Evolutionary conservation across 768 basidiomycete species (phyloP).

Genomic region (Kwoniella botswanensis): DNA sequence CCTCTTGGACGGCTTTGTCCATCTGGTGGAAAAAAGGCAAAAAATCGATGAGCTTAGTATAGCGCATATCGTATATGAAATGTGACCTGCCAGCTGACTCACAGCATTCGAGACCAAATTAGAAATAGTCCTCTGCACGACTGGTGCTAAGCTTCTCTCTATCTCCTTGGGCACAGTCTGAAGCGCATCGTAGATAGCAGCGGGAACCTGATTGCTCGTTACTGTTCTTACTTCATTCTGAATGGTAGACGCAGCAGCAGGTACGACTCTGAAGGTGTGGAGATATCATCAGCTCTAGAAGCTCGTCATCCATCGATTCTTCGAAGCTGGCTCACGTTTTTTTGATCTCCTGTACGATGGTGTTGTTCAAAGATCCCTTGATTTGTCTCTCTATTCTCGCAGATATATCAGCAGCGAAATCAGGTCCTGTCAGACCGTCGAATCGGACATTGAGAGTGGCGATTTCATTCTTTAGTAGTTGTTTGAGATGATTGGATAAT

Average conservation of each 20-base stretch:
- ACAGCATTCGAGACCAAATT: constrained; percentile 29
- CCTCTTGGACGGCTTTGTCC: constrained; percentile 37
- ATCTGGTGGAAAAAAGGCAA: constrained; percentile 13
- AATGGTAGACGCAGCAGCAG: constrained; percentile 27
- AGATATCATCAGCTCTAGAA: not conserved
- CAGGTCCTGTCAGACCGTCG: constrained; percentile 29
- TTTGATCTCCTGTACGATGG: constrained; percentile 35
- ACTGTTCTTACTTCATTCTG: constrained; percentile 34
- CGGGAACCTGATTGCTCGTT: constrained; percentile 26
- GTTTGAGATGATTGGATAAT: constrained; percentile 36
- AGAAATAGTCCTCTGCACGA: constrained; percentile 30
- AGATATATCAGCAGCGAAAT: constrained; percentile 32
- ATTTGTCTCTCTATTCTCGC: constrained; percentile 33
- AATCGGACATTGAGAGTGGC: constrained; percentile 27
- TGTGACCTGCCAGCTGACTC: not conserved
- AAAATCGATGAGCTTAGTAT: not conserved
- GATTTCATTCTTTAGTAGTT: constrained; percentile 31
- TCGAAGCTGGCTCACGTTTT: constrained; percentile 27
- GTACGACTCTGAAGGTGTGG: constrained; percentile 24
- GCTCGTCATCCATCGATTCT: not conserved
- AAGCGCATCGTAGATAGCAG: constrained; percentile 30
- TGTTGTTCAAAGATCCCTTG: constrained; percentile 26
- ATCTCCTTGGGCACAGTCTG: constrained; percentile 34
- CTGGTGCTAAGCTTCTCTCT: constrained; percentile 35
- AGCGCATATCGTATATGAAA: too few relatives aligned